Evolutionary conservation across 306 rosid genomes (phyloP), one percentile per base, ranked within the genome.

Genomic region (Crotalaria pallida): DNA sequence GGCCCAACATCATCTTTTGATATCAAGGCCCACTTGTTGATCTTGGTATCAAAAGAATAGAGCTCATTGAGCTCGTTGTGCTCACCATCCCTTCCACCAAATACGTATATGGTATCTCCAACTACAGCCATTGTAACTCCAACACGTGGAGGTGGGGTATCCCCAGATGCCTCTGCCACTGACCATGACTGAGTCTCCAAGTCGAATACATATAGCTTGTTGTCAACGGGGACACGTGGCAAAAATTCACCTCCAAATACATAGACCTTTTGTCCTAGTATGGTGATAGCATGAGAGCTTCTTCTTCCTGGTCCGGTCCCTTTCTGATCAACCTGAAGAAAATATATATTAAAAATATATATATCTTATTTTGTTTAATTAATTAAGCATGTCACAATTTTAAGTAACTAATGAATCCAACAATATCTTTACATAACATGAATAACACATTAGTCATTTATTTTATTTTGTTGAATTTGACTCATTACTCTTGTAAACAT

Each of bases 161-260:
- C 82, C 0, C 97, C 96, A 0, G 82, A 74, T 18, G 50, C 92
- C 0, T 73, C 59, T 0, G 84, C 87, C 31, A 85, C 90, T 0
- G 92, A 68, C 98, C 97, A 93, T 22, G 86, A 81, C 79, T 62
- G 65, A 11, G 77, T 76, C 13, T 88, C 72, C 11, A 93, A 79
- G 76, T 87, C 74, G 47, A 83, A 93, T 34, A 93, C 75, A 36
- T 93, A 96, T 47, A 93, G 61, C 23, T 79, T 57, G 90, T 90
- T 85, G 69, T 90, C 98, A 0, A 93, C 96, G 0, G 98, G 97
- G 69, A 90, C 88, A 76, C 98, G 98, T 49, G 98, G 97, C 29
- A 65, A 45, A 61, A 88, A 90, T 77, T 93, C 98, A 6, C 98
- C 97, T 0, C 97, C 97, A 1, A 93, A 93, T 31, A 78, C 92